A percentile compares a stretch with the other conserved stretches of the same genome.
Conservation (phyloP, 2,329 filamentous ascomycete genomes). For the Penicillium freii region DNA sequence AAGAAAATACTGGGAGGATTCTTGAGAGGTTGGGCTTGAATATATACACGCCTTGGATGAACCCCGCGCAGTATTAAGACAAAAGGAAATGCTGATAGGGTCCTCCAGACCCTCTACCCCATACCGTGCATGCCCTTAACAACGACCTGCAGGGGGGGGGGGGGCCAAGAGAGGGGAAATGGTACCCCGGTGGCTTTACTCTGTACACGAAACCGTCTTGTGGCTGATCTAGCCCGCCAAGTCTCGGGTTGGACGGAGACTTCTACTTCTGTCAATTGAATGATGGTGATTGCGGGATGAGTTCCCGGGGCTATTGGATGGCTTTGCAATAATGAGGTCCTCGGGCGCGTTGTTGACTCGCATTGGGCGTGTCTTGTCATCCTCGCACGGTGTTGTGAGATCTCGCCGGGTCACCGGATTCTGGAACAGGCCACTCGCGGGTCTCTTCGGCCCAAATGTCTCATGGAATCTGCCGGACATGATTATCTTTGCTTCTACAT, state of each 20-base stretch:
- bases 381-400: slow-evolving; percentile 28
- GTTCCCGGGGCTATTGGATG: slow-evolving; percentile 14
- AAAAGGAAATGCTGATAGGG: background rate
- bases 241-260: slow-evolving; percentile 24
- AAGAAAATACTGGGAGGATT: slow-evolving; percentile 3
- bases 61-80: slow-evolving; percentile 2
- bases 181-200: slow-evolving; percentile 18
- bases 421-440: slow-evolving; percentile 28
- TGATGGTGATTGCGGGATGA: slow-evolving; percentile 17
- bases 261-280: slow-evolving; percentile 10
- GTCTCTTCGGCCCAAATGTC: slow-evolving; percentile 27
- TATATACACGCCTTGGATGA: slow-evolving; percentile 4
- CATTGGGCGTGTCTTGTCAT: slow-evolving; percentile 18
- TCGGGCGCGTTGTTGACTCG: slow-evolving; percentile 11
- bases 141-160: background rate
- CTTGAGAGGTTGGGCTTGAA: slow-evolving; percentile 2
- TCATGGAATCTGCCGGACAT: slow-evolving; percentile 26
- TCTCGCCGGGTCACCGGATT: slow-evolving; percentile 28
- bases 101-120: background rate
- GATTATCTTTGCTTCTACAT: slow-evolving; percentile 22
- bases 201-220: slow-evolving; percentile 13
- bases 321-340: slow-evolving; percentile 14
- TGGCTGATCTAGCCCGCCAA: slow-evolving; percentile 25
- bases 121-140: background rate
- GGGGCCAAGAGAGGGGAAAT: slow-evolving; percentile 9